Conservation (phyloP, 192 early-diverging fungal species). For the Mycoemilia scoparia region DNA sequence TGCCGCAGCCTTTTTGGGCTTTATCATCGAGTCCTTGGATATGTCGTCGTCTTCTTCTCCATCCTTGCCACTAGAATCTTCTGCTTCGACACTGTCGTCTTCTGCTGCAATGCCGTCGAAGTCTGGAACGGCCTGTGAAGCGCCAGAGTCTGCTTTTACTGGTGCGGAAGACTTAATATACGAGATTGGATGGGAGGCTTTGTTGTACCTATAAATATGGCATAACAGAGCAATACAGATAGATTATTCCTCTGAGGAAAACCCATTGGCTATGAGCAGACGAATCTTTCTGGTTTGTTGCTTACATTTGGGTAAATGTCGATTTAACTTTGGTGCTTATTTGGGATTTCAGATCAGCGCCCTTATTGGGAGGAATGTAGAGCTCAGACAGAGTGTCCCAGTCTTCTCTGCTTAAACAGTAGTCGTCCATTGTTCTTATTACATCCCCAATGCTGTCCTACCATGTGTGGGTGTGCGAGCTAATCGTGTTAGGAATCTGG, state of each 20-base stretch:
- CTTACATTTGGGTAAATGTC: conserved; percentile 61
- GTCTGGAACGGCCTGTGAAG: not conserved
- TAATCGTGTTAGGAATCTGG: conserved; percentile 16
- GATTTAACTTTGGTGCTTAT: conserved; percentile 51
- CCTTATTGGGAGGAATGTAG: conserved; percentile 34
- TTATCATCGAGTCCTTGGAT: too few relatives aligned
- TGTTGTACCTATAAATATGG: not conserved
- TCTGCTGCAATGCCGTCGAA: not conserved
- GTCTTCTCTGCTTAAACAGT: conserved; percentile 76
- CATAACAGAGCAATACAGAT: not conserved
- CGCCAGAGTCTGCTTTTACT: not conserved
- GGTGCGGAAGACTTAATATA: not conserved
- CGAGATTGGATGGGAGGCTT: conserved; percentile 1
- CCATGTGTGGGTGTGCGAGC: conserved; percentile 13
- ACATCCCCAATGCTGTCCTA: conserved; percentile 45
- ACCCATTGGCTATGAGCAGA: not conserved
- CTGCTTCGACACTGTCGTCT: not conserved
- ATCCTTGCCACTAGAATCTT: not conserved
- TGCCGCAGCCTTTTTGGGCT: too few relatives aligned
- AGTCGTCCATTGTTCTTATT: conserved; percentile 80
- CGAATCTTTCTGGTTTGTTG: not conserved
- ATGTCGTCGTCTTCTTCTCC: too few relatives aligned
- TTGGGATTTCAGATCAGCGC: conserved; percentile 25
- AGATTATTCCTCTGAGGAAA: not conserved
- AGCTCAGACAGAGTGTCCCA: conserved; percentile 76